Conservation (phyloP, 495 filamentous ascomycete species). For the Trichoderma orchidacearum region DNA sequence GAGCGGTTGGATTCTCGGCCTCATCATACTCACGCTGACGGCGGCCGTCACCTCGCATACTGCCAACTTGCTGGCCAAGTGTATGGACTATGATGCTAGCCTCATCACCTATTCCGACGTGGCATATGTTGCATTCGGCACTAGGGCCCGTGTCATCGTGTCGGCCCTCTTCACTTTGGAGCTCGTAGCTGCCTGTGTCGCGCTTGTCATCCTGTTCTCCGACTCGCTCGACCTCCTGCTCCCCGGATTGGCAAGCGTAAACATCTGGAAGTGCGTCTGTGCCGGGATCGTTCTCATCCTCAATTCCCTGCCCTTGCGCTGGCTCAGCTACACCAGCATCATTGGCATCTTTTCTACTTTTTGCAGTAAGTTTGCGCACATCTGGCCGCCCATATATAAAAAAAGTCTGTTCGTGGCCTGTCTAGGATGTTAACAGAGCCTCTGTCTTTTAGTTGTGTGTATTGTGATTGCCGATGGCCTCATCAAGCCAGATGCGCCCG, state of each 20-base stretch:
- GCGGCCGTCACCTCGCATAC: conserved; percentile 75
- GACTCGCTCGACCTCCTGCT: conserved; percentile 75
- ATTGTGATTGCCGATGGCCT: conserved; percentile 77
- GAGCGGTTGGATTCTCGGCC: conserved; percentile 79
- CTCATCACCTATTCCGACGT: conserved; percentile 86
- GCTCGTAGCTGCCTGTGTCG: conserved; percentile 77
- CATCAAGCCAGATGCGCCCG: conserved; percentile 64
- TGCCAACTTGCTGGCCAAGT: conserved; percentile 73
- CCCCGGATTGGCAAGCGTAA: conserved; percentile 48
- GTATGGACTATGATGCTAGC: conserved; percentile 64
- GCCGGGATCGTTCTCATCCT: conserved; percentile 69
- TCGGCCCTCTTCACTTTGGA: conserved; percentile 82
- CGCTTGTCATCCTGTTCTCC: conserved; percentile 84
- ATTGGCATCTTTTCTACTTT: conserved; percentile 81
- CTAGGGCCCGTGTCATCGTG: conserved; percentile 61
- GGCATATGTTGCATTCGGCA: conserved; percentile 86
- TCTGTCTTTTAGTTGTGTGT: conserved; percentile 45
- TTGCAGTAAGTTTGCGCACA: conserved; percentile 63
- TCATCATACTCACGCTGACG: conserved; percentile 58
- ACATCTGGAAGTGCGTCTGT: conserved; percentile 79
- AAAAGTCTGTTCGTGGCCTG: too few relatives aligned
- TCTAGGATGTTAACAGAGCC: neutral
- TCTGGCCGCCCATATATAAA: too few relatives aligned
- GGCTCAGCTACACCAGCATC: conserved; percentile 82
- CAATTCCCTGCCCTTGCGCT: conserved; percentile 70